Evolutionary conservation across 2,329 filamentous ascomycete genomes (phyloP).

Genomic region (Rutstroemia sp.): DNA sequence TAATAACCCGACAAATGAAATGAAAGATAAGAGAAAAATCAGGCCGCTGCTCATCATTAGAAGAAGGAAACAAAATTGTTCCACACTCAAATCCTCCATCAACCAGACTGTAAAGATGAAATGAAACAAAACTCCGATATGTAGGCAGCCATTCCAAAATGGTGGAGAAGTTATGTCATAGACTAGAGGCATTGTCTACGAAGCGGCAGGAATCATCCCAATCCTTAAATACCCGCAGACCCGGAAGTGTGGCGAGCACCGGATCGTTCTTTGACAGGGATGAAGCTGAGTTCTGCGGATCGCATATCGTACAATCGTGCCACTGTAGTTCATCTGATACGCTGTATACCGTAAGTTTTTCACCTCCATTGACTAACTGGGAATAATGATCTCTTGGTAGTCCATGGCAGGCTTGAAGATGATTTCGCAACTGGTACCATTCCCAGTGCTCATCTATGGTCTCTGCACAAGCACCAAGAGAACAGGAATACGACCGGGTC

Average conservation of each 20-base stretch:
- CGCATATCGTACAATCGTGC: not conserved
- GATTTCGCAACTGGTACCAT: rapidly evolving
- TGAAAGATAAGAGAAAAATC: too few species aligned
- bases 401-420: not conserved
- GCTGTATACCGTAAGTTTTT: too few species aligned
- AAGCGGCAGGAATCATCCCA: not conserved
- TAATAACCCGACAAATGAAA: not conserved
- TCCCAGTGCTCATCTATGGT: not conserved
- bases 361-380: not conserved
- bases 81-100: too few species aligned
- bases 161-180: too few species aligned
- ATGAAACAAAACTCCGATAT: too few species aligned
- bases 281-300: not conserved
- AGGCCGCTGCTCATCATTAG: too few species aligned
- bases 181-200: too few species aligned
- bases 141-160: too few species aligned
- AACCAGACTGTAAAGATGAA: too few species aligned
- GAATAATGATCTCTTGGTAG: not conserved
- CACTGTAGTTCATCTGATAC: not conserved
- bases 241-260: not conserved
- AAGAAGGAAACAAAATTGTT: too few species aligned
- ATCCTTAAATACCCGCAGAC: not conserved
- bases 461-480: not conserved
- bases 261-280: not conserved
- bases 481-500: not conserved